Evolutionary conservation across 2,329 filamentous ascomycete species (phyloP).

Genomic region (Alternaria triticina): DNA sequence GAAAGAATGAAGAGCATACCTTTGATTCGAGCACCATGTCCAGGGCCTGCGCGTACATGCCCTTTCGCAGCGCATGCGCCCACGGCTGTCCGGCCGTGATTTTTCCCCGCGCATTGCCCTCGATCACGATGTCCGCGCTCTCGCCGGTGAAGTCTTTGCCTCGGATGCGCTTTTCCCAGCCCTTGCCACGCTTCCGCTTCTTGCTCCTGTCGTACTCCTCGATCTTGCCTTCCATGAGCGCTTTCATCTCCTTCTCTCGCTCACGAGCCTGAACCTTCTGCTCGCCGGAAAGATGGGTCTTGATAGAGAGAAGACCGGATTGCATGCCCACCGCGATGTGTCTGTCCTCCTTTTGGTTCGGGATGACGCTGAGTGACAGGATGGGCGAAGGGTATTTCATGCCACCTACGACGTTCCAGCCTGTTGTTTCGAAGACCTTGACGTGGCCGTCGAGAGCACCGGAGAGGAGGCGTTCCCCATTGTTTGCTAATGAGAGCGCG

Average conservation of each 20-base stretch:
- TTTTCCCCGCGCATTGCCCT: conserved; percentile 70
- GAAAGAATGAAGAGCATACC: conserved; percentile 26
- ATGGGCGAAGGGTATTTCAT: conserved; percentile 93
- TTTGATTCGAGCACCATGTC: conserved; percentile 71
- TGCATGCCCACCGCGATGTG: conserved; percentile 96
- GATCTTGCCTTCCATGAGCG: conserved; percentile 77
- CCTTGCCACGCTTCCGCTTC: conserved; percentile 65
- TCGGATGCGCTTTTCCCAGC: conserved; percentile 67
- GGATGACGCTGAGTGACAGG: conserved; percentile 79
- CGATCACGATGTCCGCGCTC: conserved; percentile 86
- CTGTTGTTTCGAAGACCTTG: conserved; percentile 93
- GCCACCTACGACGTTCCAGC: conserved; percentile 95
- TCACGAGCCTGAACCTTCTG: conserved; percentile 79
- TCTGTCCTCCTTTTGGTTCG: conserved; percentile 76
- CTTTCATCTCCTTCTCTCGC: conserved; percentile 83
- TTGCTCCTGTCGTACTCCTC: conserved; percentile 78
- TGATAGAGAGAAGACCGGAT: conserved; percentile 87
- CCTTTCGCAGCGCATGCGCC: conserved; percentile 82
- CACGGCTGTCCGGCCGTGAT: conserved; percentile 72
- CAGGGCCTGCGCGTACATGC: conserved; percentile 76
- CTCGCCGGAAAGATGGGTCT: conserved; percentile 83
- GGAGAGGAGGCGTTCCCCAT: conserved; percentile 80
- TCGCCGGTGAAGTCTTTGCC: conserved; percentile 84
- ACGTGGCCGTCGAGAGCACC: conserved; percentile 94
- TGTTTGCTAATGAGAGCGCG: conserved; percentile 79